These are phyloP conservation scores for Kuraishia capsulata DNA, from an alignment of 805 yeast genomes.

Conservation along the genomic window DNA sequence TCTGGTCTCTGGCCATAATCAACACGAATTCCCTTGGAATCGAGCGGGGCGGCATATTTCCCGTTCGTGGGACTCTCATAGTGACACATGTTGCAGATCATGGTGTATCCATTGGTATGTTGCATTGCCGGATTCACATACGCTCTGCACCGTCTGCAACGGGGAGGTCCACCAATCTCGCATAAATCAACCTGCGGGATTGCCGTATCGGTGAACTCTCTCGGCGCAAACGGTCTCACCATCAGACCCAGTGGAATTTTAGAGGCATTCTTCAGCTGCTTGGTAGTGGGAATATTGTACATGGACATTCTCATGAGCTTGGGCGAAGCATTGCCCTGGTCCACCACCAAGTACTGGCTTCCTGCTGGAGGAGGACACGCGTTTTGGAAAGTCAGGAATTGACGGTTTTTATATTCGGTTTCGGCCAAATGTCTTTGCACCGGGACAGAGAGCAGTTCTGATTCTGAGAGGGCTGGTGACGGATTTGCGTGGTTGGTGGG, in stretches of 20 bases:
- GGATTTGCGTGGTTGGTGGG: neutral
- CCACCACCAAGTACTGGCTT: constrained; percentile 56
- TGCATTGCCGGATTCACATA: constrained; percentile 82
- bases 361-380: constrained; percentile 81
- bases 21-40: constrained; percentile 48
- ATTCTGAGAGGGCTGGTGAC: neutral
- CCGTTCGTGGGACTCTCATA: constrained; percentile 61
- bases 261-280: constrained; percentile 57
- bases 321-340: constrained; percentile 83
- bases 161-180: constrained; percentile 56
- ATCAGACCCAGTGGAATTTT: constrained; percentile 76
- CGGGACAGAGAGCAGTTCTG: constrained; percentile 26
- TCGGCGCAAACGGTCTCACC: constrained; percentile 76
- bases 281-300: constrained; percentile 75
- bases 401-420: constrained; percentile 24
- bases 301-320: constrained; percentile 68
- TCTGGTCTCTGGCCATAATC: constrained; percentile 68
- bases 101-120: constrained; percentile 48
- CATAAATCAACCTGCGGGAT: constrained; percentile 65
- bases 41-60: constrained; percentile 59
- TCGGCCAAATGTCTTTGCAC: constrained; percentile 22
- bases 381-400: constrained; percentile 67
- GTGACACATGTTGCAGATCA: constrained; percentile 82
- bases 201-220: constrained; percentile 35
- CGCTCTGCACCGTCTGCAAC: constrained; percentile 89